These are phyloP conservation scores for Mycena albidolilacea DNA, from an alignment of 768 basidiomycete genomes.

Conservation along the genomic window DNA sequence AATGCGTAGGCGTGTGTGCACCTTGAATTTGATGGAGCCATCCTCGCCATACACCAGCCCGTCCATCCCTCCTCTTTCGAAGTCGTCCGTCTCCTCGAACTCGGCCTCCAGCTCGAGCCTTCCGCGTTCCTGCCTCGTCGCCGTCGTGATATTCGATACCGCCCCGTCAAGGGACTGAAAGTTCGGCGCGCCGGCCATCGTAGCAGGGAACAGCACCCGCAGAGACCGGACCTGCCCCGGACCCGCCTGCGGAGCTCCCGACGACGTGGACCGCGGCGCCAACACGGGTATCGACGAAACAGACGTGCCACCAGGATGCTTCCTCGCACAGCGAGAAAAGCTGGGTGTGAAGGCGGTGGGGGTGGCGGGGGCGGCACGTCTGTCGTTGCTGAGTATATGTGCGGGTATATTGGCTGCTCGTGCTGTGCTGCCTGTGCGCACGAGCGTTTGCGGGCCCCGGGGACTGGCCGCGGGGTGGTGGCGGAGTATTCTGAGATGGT, in stretches of 20 bases:
- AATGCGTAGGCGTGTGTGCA: neutral
- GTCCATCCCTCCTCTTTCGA: neutral
- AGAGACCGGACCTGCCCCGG: constrained; percentile 32
- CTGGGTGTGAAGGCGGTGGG: constrained; percentile 5
- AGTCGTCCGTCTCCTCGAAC: neutral
- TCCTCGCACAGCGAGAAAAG: constrained; percentile 18
- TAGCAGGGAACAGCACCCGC: constrained; percentile 28
- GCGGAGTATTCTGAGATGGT: too few relatives aligned
- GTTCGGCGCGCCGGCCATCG: constrained; percentile 29
- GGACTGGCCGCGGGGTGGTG: constrained; percentile 2
- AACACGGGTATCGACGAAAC: neutral
- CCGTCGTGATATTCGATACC: too few relatives aligned
- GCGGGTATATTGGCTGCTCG: neutral
- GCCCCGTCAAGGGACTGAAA: constrained; percentile 35
- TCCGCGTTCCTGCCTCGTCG: neutral
- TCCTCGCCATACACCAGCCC: neutral
- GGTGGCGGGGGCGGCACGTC: constrained; percentile 21
- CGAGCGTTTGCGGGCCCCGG: constrained; percentile 15
- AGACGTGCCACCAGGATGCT: neutral
- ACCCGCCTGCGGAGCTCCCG: constrained; percentile 27
- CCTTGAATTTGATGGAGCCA: constrained; percentile 2
- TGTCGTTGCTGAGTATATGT: constrained; percentile 1
- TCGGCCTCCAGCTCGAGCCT: neutral
- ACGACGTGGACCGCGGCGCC: constrained; percentile 23
- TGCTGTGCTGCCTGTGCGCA: constrained; percentile 7